Conservation (phyloP, 352 stramenopile species). For the Phytophthora kernoviae region DNA sequence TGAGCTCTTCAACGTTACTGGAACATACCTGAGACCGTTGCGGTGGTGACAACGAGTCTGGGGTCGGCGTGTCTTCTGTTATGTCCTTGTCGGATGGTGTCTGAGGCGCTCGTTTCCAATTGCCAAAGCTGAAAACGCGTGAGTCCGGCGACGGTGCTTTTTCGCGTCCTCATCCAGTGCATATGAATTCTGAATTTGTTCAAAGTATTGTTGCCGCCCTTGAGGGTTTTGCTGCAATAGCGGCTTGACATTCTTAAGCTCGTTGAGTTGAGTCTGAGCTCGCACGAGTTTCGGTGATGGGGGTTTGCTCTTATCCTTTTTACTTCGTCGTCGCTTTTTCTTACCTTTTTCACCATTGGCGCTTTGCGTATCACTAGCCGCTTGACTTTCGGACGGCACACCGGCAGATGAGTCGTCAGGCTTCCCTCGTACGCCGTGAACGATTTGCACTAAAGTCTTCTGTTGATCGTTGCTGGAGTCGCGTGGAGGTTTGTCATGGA, state of each 20-base stretch:
- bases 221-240: constrained; percentile 17
- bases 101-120: constrained; percentile 20
- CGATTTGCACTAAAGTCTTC: constrained; percentile 1
- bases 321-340: constrained; percentile 36
- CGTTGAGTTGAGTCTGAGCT: constrained; percentile 39
- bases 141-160: constrained; percentile 23
- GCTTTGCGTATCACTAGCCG: constrained; percentile 3
- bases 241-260: constrained; percentile 39
- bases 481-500: constrained; percentile 15
- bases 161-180: constrained; percentile 38
- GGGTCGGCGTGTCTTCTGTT: neutral
- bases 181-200: constrained; percentile 60
- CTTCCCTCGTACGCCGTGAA: constrained; percentile 9
- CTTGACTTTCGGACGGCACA: neutral
- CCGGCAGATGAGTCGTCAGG: neutral
- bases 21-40: constrained; percentile 18
- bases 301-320: constrained; percentile 40
- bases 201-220: constrained; percentile 44
- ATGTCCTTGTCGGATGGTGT: constrained; percentile 9
- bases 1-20: neutral
- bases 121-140: constrained; percentile 31
- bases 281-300: constrained; percentile 13
- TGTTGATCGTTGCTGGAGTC: constrained; percentile 13
- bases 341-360: constrained; percentile 27
- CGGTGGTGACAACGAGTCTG: neutral